Base-by-base conservation (phyloP, 495 filamentous ascomycete genomes). In the Aspergillus taichungensis region DNA sequence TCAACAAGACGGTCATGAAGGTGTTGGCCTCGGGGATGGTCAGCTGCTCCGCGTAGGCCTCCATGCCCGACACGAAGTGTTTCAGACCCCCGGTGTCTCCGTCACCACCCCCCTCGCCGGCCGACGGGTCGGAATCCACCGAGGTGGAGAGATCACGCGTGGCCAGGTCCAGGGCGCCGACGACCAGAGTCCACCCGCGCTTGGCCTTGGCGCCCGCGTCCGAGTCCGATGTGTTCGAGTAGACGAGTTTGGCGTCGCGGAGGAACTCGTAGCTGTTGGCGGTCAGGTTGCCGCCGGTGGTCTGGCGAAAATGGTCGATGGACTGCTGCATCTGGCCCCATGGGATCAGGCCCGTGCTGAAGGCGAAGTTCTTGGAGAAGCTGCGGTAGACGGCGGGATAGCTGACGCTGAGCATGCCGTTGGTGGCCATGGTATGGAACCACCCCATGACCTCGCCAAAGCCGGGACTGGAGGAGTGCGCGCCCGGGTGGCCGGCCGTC, bases 401-500 rank as follows among this genome's bases (percentile, higher is more conserved):
- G 52, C 82, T 77, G 53, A 89, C 88, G 50, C 84, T 91, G 59
- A 96, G 64, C 92, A 97, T 96, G 43, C 92, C 92, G 59, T 90
- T 95, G 70, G 89, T 84, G 13, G 92, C 90, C 64, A 98, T 81
- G 28, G 81, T 81, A 67, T 97, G 92, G 65, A 97, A 95, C 77
- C 84, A 91, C 38, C 81, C 80, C 60, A 96, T 79, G 42, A 95
- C 81, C 56, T 95, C 88, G 37, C 71, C 77, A 63, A 96, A 95
- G 37, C 80, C 85, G 7, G 92, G 92, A 51, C 87, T 94, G 30
- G 82, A 62, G 1, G 84, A 76, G 9, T 80, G 68, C 30, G 75
- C 64, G n/a, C 84, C 87, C 12, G 78, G 72, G 30, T 73, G 72
- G 8, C 76, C 78, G 13, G 77, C 82, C 36, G 82, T 75, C 34